phyloP scores from a whole-genome alignment of 2,329 filamentous ascomycete species.

The Colletotrichum musae region DNA sequence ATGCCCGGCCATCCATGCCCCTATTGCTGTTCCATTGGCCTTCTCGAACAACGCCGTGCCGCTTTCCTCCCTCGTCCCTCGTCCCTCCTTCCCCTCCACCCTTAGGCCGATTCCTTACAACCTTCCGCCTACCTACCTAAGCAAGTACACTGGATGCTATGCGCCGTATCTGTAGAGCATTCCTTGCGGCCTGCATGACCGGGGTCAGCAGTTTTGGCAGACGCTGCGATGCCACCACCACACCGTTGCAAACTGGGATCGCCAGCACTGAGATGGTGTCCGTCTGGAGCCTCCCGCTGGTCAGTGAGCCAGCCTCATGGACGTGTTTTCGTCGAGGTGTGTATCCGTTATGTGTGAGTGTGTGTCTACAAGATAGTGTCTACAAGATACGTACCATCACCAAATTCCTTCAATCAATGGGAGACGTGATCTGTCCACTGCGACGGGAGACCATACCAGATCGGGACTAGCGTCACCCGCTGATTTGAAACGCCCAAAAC shows the following conservation, averaged over 20 bases:
- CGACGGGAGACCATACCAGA: conserved; percentile 26
- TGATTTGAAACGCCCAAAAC: conserved; percentile 44
- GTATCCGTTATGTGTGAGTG: not conserved
- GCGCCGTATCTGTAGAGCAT: not conserved
- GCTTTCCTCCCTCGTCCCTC: too few species aligned
- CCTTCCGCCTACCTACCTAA: too few species aligned
- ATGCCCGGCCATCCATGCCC: not conserved
- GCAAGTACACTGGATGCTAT: too few species aligned
- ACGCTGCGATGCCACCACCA: conserved; percentile 1
- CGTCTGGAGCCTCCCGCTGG: conserved; percentile 10
- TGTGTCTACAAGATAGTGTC: not conserved
- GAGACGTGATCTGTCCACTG: conserved; percentile 39
- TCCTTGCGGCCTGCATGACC: conserved; percentile 2
- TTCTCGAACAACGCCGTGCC: conserved; percentile 40
- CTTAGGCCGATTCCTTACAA: too few species aligned
- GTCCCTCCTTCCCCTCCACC: too few species aligned
- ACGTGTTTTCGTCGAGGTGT: not conserved
- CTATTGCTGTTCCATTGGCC: conserved; percentile 35
- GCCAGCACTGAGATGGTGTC: not conserved
- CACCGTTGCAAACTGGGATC: conserved; percentile 10
- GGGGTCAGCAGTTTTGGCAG: not conserved
- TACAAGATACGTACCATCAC: not conserved
- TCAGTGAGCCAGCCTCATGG: not conserved
- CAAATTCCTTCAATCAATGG: conserved; percentile 39
- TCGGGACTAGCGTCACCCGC: conserved; percentile 38